Percentiles rank a stretch among this genome's conserved stretches.
phyloP scores from a whole-genome alignment of 495 filamentous ascomycete genomes.

The Hypomontagnella monticulosa region DNA sequence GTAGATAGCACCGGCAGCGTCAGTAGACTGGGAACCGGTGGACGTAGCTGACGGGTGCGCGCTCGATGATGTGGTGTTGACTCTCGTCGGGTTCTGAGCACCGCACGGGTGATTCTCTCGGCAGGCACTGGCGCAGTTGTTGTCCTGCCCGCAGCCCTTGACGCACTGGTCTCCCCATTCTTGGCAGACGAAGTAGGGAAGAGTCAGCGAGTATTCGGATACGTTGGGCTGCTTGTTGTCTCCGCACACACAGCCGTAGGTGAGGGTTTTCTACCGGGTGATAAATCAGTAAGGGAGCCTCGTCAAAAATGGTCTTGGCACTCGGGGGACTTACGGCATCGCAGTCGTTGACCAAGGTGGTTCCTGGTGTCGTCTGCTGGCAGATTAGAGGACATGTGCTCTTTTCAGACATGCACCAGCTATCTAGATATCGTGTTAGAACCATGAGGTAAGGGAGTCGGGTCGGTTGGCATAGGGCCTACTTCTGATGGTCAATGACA shows the following conservation, averaged over 20 bases:
- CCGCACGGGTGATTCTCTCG: constrained; percentile 80
- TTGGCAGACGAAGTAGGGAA: constrained; percentile 86
- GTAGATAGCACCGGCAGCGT: constrained; percentile 52
- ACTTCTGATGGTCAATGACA: constrained; percentile 58
- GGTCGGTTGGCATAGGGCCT: constrained; percentile 31
- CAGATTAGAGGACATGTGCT: constrained; percentile 82
- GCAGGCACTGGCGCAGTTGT: constrained; percentile 70
- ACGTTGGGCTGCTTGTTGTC: constrained; percentile 78
- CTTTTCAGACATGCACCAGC: constrained; percentile 75
- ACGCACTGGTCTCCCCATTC: constrained; percentile 78
- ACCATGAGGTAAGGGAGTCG: background rate
- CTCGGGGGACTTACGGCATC: constrained; percentile 67
- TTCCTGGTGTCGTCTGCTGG: constrained; percentile 66
- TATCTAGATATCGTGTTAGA: constrained; percentile 56
- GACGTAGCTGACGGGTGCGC: constrained; percentile 53
- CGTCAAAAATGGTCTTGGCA: background rate
- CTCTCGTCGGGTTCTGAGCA: constrained; percentile 71
- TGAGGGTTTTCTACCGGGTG: constrained; percentile 65
- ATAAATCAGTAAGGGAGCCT: constrained; percentile 28
- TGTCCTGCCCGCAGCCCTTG: constrained; percentile 64
- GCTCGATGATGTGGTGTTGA: constrained; percentile 67
- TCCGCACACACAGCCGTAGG: constrained; percentile 78
- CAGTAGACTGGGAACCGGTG: constrained; percentile 43
- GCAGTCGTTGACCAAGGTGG: constrained; percentile 70
- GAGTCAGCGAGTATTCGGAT: constrained; percentile 83